Base-by-base conservation (phyloP, 176 grass and related monocot genomes). In the Urochloa ruziziensis region DNA sequence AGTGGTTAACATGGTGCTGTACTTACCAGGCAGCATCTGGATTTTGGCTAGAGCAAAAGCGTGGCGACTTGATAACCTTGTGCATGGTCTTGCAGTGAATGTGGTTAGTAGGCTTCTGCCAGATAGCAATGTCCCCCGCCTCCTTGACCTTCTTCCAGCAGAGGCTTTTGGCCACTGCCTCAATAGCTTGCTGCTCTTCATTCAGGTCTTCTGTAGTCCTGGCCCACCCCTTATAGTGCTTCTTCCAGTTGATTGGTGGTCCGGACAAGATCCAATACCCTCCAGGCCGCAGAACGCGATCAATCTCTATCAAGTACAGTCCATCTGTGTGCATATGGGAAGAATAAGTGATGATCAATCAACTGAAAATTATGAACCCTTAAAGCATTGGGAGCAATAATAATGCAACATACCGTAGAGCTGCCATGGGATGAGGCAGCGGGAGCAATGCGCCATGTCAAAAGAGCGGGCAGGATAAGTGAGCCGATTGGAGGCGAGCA, bases 201-300 rank as follows among this genome's bases (percentile, higher is more conserved):
- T 83, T 90, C 37, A 99, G 78, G 69, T 99, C 91, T 17, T 86
- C 83, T 65, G 39, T 40, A 10, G 87, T 89, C 42, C 97, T 92
- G 43, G 85, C 77, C 97, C 97, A 99, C 6, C 93, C 93, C 83
- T 83, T 92, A 17, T 19, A 89, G 70, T 96, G 91, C 46, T 78
- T 89, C 91, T 78, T 90, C 96, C 97, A 99, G 87, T 99, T 94
- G 65, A 99, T 91, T 46, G 97, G 97, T 43, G 97, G 97, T 53
- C 97, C 97, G 5, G 97, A 99, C 29, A 99, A 86, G 74, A 99
- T 91, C 97, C 97, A 99, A 59, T 96, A 96, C n/a, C 97, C 97
- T 21, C 97, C 97, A 0, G 97, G 97, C 23, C 97, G 71, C 1
- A 99, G 81, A 71, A 99, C 87, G 34, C 97, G 93, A 70, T 99